phyloP scores from a whole-genome alignment of 2,329 filamentous ascomycete species.

The Talaromyces sp. region DNA sequence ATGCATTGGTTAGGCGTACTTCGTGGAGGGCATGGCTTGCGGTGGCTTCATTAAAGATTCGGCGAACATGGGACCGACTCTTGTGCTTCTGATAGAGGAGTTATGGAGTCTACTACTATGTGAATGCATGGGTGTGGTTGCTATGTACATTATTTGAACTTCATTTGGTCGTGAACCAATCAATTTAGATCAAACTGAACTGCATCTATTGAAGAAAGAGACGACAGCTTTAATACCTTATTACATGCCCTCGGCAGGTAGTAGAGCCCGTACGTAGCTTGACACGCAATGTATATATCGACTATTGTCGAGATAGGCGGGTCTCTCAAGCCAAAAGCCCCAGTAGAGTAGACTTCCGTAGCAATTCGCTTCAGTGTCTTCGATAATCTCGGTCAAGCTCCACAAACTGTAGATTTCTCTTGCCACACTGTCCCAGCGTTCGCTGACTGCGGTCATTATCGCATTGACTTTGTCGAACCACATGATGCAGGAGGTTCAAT shows the following conservation, averaged over 20 bases:
- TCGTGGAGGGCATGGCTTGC: constrained; percentile 3
- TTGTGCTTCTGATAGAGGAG: not conserved
- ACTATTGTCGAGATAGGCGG: not conserved
- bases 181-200: not conserved
- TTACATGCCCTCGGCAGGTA: not conserved
- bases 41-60: not conserved
- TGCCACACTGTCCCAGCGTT: not conserved
- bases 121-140: constrained; percentile 1
- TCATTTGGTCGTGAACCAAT: not conserved
- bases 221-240: not conserved
- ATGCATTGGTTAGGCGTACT: constrained; percentile 18
- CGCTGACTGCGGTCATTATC: not conserved
- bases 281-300: not conserved
- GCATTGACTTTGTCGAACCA: not conserved
- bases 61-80: not conserved
- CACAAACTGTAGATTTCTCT: no score
- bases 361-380: not conserved
- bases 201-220: not conserved
- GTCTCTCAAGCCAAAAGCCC: not conserved
- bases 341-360: not conserved
- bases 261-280: not conserved
- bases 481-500: not conserved
- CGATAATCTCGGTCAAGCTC: not conserved
- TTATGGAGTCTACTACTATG: constrained; percentile 3
- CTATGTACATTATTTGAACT: not conserved